Conservation (phyloP, 805 yeast genomes). For the Wickerhamiella nectarea region DNA sequence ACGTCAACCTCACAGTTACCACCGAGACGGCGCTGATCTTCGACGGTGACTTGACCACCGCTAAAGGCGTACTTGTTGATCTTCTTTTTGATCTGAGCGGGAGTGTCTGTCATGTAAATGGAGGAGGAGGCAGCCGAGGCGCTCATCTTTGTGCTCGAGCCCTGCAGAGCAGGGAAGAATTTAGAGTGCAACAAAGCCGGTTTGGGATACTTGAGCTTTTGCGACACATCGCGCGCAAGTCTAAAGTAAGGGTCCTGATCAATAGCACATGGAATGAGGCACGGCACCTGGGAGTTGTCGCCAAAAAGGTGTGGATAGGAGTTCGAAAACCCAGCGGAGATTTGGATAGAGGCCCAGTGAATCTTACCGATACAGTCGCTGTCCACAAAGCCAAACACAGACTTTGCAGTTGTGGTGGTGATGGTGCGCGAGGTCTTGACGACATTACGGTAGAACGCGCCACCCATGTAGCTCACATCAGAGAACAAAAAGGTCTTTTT, state of each 20-base stretch:
- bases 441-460: constrained; percentile 85
- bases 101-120: constrained; percentile 88
- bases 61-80: constrained; percentile 93
- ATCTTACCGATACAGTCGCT: constrained; percentile 87
- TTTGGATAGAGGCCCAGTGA: constrained; percentile 93
- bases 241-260: constrained; percentile 98
- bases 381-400: constrained; percentile 93
- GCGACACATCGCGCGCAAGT: constrained; percentile 95
- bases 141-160: constrained; percentile 91
- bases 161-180: constrained; percentile 97
- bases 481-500: constrained; percentile 92
- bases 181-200: constrained; percentile 88
- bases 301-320: constrained; percentile 91
- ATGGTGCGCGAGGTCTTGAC: constrained; percentile 87
- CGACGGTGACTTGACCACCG: constrained; percentile 79
- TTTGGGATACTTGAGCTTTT: constrained; percentile 75
- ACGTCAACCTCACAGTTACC: constrained; percentile 95
- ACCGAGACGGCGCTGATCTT: constrained; percentile 80
- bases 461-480: constrained; percentile 85
- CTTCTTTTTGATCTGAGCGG: constrained; percentile 83
- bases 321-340: constrained; percentile 89
- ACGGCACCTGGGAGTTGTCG: constrained; percentile 77
- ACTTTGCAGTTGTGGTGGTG: constrained; percentile 92
- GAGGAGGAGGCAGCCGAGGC: constrained; percentile 88
- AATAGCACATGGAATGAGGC: constrained; percentile 96